Evolutionary conservation across 495 filamentous ascomycete species (phyloP).

Genomic region (Lindgomyces ingoldianus): DNA sequence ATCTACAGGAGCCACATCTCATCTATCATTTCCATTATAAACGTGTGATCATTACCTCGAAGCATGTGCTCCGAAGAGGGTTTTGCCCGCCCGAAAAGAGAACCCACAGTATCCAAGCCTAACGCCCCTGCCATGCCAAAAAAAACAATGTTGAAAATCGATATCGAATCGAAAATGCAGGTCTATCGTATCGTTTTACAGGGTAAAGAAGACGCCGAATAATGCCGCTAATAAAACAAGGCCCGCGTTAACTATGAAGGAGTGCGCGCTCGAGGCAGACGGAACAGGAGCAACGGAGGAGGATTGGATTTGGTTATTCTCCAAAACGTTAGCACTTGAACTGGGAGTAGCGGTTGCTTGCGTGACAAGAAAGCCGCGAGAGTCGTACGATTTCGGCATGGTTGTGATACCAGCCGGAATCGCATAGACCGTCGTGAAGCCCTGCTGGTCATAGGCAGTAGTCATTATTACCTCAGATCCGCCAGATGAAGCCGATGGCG

Average conservation of each 20-base stretch:
- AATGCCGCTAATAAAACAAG: slow-evolving; percentile 31
- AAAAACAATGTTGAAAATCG: background rate
- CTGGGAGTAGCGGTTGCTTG: slow-evolving; percentile 12
- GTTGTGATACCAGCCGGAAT: slow-evolving; percentile 41
- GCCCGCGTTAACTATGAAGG: slow-evolving; percentile 9
- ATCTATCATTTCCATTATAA: background rate
- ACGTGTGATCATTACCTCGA: background rate
- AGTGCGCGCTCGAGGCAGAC: slow-evolving; percentile 21
- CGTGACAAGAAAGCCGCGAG: slow-evolving; percentile 50
- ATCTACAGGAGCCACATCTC: background rate
- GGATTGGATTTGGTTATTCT: slow-evolving; percentile 27
- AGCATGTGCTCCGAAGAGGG: background rate
- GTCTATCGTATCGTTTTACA: slow-evolving; percentile 29
- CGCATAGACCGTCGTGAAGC: slow-evolving; percentile 48
- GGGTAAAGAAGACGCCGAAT: slow-evolving; percentile 22
- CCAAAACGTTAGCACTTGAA: slow-evolving; percentile 24
- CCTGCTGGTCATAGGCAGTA: slow-evolving; percentile 48
- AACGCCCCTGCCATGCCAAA: background rate
- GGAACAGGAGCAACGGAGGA: slow-evolving; percentile 15
- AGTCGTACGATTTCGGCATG: slow-evolving; percentile 45
- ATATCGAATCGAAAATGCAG: background rate
- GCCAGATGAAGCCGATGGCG: slow-evolving; percentile 40
- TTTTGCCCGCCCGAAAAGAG: background rate
- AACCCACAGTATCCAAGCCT: background rate
- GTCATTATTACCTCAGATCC: slow-evolving; percentile 50